A percentile compares a stretch with the other conserved stretches of the same genome.
phyloP scores from a whole-genome alignment of 1,139 yeast species.

The Candida glucosophila region DNA sequence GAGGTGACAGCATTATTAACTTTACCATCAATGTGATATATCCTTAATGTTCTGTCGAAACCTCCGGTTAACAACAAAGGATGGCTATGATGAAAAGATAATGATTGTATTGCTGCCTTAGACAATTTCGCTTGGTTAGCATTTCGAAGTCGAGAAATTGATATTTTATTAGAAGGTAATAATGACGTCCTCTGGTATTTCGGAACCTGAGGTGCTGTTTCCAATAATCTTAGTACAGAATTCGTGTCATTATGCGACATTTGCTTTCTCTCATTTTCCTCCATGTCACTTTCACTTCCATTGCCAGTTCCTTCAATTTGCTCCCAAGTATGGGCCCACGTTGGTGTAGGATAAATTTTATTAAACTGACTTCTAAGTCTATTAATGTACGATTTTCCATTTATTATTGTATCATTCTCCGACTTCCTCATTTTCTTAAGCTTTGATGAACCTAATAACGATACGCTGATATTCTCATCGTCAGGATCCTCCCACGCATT shows the following conservation, averaged over 20 bases:
- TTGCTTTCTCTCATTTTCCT: constrained; percentile 10
- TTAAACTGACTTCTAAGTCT: constrained; percentile 81
- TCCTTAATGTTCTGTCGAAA: constrained; percentile 77
- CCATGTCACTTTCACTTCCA: constrained; percentile 24
- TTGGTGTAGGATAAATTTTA: constrained; percentile 79
- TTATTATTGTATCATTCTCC: constrained; percentile 49
- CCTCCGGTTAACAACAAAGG: constrained; percentile 88
- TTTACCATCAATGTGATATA: constrained; percentile 91
- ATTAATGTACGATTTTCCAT: constrained; percentile 59
- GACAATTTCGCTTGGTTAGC: constrained; percentile 69
- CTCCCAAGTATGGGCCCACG: constrained; percentile 55
- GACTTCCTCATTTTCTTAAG: constrained; percentile 64
- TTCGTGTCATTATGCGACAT: no score
- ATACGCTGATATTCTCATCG: constrained; percentile 64
- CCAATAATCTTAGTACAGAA: constrained; percentile 52
- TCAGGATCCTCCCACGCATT: constrained; percentile 88
- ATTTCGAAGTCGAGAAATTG: constrained; percentile 74
- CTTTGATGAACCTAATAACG: constrained; percentile 52
- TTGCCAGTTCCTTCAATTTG: constrained; percentile 18
- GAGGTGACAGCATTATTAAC: constrained; percentile 74
- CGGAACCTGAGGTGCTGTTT: constrained; percentile 49
- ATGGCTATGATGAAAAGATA: constrained; percentile 78
- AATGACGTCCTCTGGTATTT: constrained; percentile 44
- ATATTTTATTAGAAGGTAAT: constrained; percentile 62
- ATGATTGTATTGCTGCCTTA: constrained; percentile 70